These are phyloP conservation scores for Microbotryum saponariae DNA, from an alignment of 1,284 basidiomycete species.

Conservation along the genomic window DNA sequence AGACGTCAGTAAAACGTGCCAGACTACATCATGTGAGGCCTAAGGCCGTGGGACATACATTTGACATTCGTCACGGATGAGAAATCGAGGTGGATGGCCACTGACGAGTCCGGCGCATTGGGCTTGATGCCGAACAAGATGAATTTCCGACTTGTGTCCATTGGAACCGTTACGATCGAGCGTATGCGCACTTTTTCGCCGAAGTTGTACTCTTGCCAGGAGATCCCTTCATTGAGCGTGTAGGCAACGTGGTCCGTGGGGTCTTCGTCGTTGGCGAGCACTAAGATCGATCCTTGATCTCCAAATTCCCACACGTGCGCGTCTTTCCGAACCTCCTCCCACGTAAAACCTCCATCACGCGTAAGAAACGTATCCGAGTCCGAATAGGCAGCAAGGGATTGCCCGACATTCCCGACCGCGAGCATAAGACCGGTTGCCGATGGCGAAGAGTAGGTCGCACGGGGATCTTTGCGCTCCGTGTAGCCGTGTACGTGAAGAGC, in stretches of 20 bases:
- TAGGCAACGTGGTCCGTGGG: conserved; percentile 82
- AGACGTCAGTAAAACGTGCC: conserved; percentile 11
- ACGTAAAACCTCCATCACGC: conserved; percentile 92
- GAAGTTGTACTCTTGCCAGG: conserved; percentile 84
- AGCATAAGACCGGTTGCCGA: conserved; percentile 87
- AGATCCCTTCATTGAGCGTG: conserved; percentile 77
- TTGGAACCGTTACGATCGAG: conserved; percentile 77
- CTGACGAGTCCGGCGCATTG: conserved; percentile 48
- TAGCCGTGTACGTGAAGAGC: conserved; percentile 88
- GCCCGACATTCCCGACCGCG: conserved; percentile 95
- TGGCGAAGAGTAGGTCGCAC: conserved; percentile 85
- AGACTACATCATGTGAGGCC: conserved; percentile 13
- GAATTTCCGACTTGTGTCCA: conserved; percentile 84
- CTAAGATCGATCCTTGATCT: conserved; percentile 85
- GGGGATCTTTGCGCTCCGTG: conserved; percentile 81
- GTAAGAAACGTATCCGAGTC: conserved; percentile 94
- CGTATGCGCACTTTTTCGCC: conserved; percentile 67
- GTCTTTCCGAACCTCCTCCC: conserved; percentile 97
- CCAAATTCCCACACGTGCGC: conserved; percentile 97
- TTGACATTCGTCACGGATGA: conserved; percentile 60
- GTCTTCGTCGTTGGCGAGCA: conserved; percentile 92
- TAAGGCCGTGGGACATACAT: conserved; percentile 52
- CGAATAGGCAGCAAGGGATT: conserved; percentile 66
- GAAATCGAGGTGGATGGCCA: conserved; percentile 85
- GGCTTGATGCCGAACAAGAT: conserved; percentile 68